Evolutionary conservation across 306 rosid genomes (phyloP).

Genomic region (Glycine tomentella): DNA sequence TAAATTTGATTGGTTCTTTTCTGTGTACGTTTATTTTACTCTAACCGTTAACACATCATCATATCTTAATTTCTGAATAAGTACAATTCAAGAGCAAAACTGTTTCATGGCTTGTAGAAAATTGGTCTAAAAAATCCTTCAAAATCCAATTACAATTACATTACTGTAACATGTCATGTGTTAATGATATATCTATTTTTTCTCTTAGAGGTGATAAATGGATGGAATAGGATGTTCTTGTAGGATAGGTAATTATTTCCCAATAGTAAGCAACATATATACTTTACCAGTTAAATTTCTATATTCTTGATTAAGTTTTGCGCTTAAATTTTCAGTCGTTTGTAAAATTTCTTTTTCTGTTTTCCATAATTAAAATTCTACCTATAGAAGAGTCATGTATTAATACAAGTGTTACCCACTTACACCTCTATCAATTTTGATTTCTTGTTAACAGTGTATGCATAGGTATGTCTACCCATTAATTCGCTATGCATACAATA

Average conservation of each 20-base stretch:
- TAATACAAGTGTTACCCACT: neutral
- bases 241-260: too few species aligned
- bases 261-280: neutral
- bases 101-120: neutral
- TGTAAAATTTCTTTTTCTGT: neutral
- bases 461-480: too few species aligned
- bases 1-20: slow-evolving; percentile 17
- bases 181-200: neutral
- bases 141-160: neutral
- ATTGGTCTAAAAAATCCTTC: neutral
- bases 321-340: neutral
- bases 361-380: neutral
- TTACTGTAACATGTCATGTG: neutral
- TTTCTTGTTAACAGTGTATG: too few species aligned
- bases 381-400: neutral
- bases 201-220: neutral
- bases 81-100: neutral
- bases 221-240: neutral
- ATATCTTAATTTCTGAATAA: neutral
- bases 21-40: neutral
- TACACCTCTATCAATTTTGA: too few species aligned
- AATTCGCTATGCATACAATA: neutral
- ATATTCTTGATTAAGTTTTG: neutral
- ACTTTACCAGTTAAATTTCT: neutral
- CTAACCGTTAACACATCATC: neutral